Evolutionary conservation across 164 flowering plant species (phyloP), one percentile per base, ranked within the genome.

Genomic region (Vitis rotundifolia): DNA sequence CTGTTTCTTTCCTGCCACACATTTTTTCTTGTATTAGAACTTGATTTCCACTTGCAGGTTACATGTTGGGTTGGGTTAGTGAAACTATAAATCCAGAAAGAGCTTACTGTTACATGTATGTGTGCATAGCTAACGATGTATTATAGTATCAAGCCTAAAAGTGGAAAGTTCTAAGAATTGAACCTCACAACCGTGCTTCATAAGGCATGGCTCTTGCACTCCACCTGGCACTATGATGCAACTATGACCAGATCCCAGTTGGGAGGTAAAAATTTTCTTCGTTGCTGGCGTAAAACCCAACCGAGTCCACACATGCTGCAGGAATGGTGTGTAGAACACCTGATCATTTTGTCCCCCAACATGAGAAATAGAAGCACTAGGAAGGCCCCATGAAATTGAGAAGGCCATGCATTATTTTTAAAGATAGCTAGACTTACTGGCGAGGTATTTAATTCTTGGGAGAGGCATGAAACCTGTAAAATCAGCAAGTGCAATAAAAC

Each of bases 221-320:
- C 99, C 99, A 64, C 99, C 98, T 50, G 98, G 99, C n/a, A 96
- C 84, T 19, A 96, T 64, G 58, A 91, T 83, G 73, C 98, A 91
- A 79, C 97, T 91, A 76, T 91, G 85, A 60, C 98, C 99, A 72
- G 95, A 83, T 55, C 67, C 78, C 79, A 93, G 77, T 59, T 86
- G 87, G 26, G 94, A 85, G 19, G 49, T 61, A 67, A 93, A 93
- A 60, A 86, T 89, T 68, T 87, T 87, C 86, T 68, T 93, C 16
- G 98, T 69, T 55, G 91, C 99, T 49, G 94, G 79, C 58, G 91
- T 16, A 67, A 92, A 83, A 63, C 98, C 98, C 74, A 85, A 72
- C 99, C 99, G 93, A 58, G 98, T 87, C 99, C 99, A 96, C 70
- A 93, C 75, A 66, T 96, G 99, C 83, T 97, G 83, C 78, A 96